Evolutionary conservation across 2,329 filamentous ascomycete species (phyloP), one percentile per base, ranked within the genome.

Genomic region (Lasiodiplodia sp.): DNA sequence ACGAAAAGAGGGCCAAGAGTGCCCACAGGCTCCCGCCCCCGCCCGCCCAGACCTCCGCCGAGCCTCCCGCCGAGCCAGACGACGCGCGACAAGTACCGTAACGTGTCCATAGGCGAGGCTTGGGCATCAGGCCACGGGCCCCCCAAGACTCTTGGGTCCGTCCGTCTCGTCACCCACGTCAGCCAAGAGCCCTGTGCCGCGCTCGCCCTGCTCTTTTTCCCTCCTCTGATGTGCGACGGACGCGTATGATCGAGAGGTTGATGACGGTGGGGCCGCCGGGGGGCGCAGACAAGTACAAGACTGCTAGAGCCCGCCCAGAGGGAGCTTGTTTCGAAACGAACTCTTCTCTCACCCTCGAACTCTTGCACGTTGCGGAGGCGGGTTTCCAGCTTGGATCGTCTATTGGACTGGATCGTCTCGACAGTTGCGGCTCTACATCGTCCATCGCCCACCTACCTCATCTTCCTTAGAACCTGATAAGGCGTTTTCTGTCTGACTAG

Each of bases 21-120:
- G 31, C 31, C 31, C 31, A 5, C 63, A 49, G 16, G 21, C 28
- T 53, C 38, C 52, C 25, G 37, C 52, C 44, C 21, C 52, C 53
- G 38, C 52, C 38, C 65, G 65, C 65, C 65, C 23, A 67, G 65
- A 51, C 55, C 65, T 67, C 65, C 65, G 65, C 65, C 65, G 65
- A 67, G 65, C 55, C 65, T 52, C 60, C 60, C 60, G 60, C 60
- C 57, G 23, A 62, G 57, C 38, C 57, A 28, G 57, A 62, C 31
- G n/a, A 28, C 57, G 16, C 44, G 18, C 40, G 28, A 51, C 60
- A 23, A 52, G 40, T 21, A 23, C 7, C 57, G 3, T 62, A 8
- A 6, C 37, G 44, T 34, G 31, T 18, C 23, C 23, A 21, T n/a
- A 18, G 31, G 31, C 47, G 58, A 44, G 11, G 25, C 18, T 37